A percentile compares a stretch with the other conserved stretches of the same genome.
phyloP scores from a whole-genome alignment of 2,329 filamentous ascomycete species.

The Daldinia sp. region DNA sequence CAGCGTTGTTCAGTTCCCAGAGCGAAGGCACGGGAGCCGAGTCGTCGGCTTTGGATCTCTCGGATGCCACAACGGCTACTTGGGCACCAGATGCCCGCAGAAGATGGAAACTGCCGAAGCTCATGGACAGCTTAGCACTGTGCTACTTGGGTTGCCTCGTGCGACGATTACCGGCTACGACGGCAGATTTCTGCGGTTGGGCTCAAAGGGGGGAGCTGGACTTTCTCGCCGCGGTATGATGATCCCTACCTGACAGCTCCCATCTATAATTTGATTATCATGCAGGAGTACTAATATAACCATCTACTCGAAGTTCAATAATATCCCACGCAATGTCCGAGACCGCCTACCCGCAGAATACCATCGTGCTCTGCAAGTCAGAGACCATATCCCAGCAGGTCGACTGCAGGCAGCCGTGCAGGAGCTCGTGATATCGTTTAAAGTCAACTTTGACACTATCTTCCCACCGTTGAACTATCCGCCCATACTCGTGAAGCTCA shows the following conservation, averaged over 20 bases:
- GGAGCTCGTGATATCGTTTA: conserved; percentile 72
- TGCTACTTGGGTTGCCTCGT: conserved; percentile 85
- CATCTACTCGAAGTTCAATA: conserved; percentile 58
- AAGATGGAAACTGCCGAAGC: conserved; percentile 70
- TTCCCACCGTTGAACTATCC: conserved; percentile 80
- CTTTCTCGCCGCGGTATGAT: conserved; percentile 75
- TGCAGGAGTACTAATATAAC: conserved; percentile 7
- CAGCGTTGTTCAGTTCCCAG: conserved; percentile 70
- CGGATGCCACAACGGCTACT: conserved; percentile 52
- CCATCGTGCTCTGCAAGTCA: conserved; percentile 68
- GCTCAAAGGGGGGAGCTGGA: conserved; percentile 74
- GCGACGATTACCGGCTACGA: conserved; percentile 79
- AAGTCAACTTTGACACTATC: conserved; percentile 74
- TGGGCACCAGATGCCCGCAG: conserved; percentile 60
- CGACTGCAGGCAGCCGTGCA: conserved; percentile 74
- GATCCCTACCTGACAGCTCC: conserved; percentile 43
- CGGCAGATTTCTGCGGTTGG: conserved; percentile 80
- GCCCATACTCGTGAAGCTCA: conserved; percentile 75
- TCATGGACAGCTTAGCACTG: conserved; percentile 80
- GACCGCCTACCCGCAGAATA: conserved; percentile 73
- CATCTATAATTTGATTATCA: background rate
- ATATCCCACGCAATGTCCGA: conserved; percentile 73
- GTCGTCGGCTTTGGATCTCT: conserved; percentile 46
- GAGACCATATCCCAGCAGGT: conserved; percentile 61
- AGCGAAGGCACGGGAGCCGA: conserved; percentile 55